Evolutionary conservation across 2,329 filamentous ascomycete genomes (phyloP).

Genomic region (Colletotrichum zoysiae): DNA sequence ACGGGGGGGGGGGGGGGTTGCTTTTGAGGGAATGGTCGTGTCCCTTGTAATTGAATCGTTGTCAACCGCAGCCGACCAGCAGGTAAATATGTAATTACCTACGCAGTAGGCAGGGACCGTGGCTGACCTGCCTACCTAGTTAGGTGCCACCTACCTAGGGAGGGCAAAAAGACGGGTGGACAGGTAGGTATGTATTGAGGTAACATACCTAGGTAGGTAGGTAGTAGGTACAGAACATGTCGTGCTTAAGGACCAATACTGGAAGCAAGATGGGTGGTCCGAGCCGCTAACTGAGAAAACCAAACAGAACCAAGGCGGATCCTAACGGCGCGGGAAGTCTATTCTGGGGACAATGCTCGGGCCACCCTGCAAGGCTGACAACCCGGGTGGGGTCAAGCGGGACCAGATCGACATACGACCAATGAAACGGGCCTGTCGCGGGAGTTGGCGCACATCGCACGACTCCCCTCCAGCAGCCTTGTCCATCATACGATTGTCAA

Average conservation of each 20-base stretch:
- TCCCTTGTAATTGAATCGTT: background rate
- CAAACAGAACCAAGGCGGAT: slow-evolving; percentile 12
- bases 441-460: slow-evolving; percentile 41
- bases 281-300: background rate
- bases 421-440: slow-evolving; percentile 23
- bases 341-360: slow-evolving; percentile 31
- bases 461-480: slow-evolving; percentile 52
- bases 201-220: too few relatives aligned
- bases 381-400: slow-evolving; percentile 2
- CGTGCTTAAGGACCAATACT: background rate
- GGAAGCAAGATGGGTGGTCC: background rate
- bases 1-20: background rate
- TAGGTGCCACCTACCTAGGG: too few relatives aligned
- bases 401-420: slow-evolving; percentile 17
- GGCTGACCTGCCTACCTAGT: background rate
- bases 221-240: background rate
- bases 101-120: too few relatives aligned
- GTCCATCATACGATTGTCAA: slow-evolving; percentile 54
- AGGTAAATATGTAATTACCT: background rate
- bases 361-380: slow-evolving; percentile 37
- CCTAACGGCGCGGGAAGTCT: slow-evolving; percentile 39
- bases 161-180: too few relatives aligned
- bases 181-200: too few relatives aligned
- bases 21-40: background rate
- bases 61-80: background rate